Base-by-base conservation (phyloP, 2,329 filamentous ascomycete species). In the Alternaria atra region DNA sequence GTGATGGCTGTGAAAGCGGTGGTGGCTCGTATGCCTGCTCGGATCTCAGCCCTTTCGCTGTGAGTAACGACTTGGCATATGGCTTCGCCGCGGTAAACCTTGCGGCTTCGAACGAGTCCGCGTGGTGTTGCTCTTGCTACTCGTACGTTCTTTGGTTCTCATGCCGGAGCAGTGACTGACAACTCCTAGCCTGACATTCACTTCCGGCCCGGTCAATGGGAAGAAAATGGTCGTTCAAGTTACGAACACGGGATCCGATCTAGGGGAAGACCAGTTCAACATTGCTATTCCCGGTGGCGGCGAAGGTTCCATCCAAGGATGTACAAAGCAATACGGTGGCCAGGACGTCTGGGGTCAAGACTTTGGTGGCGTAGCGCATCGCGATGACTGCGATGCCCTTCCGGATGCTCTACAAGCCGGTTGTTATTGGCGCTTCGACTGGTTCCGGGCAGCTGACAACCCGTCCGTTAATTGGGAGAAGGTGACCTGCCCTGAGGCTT, bases 121-220 rank as follows among this genome's bases (percentile, higher is more conserved):
- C 76, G 10, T 89, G 87, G 85, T 91, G 89, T 80, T 91, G 89
- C 71, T 84, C 84, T 55, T 90, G 88, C 74, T 90, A 89, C 71
- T 81, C 86, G 80, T 78, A 53, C 53, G 72, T 64, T 20, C 1
- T 2, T 32, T 2, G 3, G 2, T 0, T 20, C 13, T 17, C 20
- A 29, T 34, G n/a, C 5, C 0, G 17, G 9, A 54, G n/a, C n/a
- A 42, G 27, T 54, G 55, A 65, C 60, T 67, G 25, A 57, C 9
- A 1, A 23, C 20, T 2, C 6, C 10, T 29, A 77, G 76, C 46
- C 79, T 89, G 56, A 88, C 85, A 4, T 88, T 89, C 73, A 88
- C 85, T 10, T 83, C 81, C 27, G 84, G 84, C 4, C 74, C 84
- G 3, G 83, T 85, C 23, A 73, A 78, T 4, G 87, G 88, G 60